phyloP scores from a whole-genome alignment of 2,329 filamentous ascomycete species.

The Phaeophleospora eucalypticola region DNA sequence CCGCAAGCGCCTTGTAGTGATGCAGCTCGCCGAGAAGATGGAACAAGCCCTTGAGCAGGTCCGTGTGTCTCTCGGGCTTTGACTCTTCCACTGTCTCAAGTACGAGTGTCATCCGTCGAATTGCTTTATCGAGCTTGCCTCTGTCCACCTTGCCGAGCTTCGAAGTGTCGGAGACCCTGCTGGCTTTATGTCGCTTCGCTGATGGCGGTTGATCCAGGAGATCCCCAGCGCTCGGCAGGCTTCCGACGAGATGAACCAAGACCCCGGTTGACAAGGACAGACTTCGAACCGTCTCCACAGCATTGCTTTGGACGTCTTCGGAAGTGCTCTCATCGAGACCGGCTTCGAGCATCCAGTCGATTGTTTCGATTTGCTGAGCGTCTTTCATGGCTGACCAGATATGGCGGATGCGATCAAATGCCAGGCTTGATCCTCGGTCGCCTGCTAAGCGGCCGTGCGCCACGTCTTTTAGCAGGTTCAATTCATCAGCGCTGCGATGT shows the following conservation, averaged over 20 bases:
- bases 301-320: slow-evolving; percentile 49
- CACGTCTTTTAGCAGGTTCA: slow-evolving; percentile 51
- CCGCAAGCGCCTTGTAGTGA: slow-evolving; percentile 73
- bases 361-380: slow-evolving; percentile 56
- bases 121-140: slow-evolving; percentile 60
- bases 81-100: slow-evolving; percentile 84
- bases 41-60: slow-evolving; percentile 76
- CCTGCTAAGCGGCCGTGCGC: slow-evolving; percentile 39
- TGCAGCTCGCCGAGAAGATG: slow-evolving; percentile 81
- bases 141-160: slow-evolving; percentile 59
- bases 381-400: slow-evolving; percentile 71
- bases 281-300: slow-evolving; percentile 67
- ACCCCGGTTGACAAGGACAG: slow-evolving; percentile 71
- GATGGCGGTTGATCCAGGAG: slow-evolving; percentile 64
- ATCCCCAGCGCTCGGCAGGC: slow-evolving; percentile 68
- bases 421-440: slow-evolving; percentile 56
- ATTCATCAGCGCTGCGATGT: slow-evolving; percentile 55
- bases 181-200: slow-evolving; percentile 74
- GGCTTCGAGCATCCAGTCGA: slow-evolving; percentile 60
- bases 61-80: slow-evolving; percentile 67
- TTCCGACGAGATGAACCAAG: slow-evolving; percentile 67
- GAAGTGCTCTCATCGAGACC: slow-evolving; percentile 34
- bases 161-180: slow-evolving; percentile 57
- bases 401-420: slow-evolving; percentile 65
- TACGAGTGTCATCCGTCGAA: slow-evolving; percentile 78